Base-by-base conservation (phyloP, 1,139 yeast genomes). In the Geotrichum citri-aurantii region DNA sequence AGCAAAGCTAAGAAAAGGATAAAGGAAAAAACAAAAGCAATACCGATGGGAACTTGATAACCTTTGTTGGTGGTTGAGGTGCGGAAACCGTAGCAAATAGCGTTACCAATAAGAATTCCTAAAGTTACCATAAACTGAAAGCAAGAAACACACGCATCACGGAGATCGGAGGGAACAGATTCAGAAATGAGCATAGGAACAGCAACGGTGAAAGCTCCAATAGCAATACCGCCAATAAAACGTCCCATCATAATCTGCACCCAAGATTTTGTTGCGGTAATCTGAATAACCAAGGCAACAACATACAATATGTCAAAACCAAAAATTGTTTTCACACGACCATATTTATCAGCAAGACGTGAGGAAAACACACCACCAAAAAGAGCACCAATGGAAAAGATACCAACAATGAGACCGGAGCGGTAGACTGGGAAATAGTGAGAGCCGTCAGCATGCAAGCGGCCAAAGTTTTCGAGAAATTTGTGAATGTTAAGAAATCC, bases 401-500 rank as follows among this genome's bases (percentile, higher is more conserved):
- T 79, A 37, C 82, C 77, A 51, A 81, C 81, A 62, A 81, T 77
- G 62, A 81, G 74, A 48, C 84, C 82, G 31, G 74, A 71, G 64
- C 81, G 78, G 54, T 73, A 69, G 17, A 81, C 74, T 44, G 77
- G 71, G 59, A 79, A 73, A 55, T 64, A 63, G 56, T 62, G 63
- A 14, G 54, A 61, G 21, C 71, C 69, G 24, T 61, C 58, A 7
- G 58, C 65, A 24, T 65, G 61, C 17, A 44, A 48, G 37, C 58
- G 59, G 46, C 84, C 84, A 65, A 85, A 87, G 64, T 81, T 76
- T 47, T 71, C 68, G 57, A 73, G 75, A 70, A 85, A 90, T 65
- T 83, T 84, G 3, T 81, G 74, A 88, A 86, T 85, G 67, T 84
- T 84, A 69, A 86, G 80, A 66, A 87, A 84, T 68, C 95, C 95